These are phyloP conservation scores for Diplodia seriata DNA, from an alignment of 2,329 filamentous ascomycete genomes.

Conservation along the genomic window DNA sequence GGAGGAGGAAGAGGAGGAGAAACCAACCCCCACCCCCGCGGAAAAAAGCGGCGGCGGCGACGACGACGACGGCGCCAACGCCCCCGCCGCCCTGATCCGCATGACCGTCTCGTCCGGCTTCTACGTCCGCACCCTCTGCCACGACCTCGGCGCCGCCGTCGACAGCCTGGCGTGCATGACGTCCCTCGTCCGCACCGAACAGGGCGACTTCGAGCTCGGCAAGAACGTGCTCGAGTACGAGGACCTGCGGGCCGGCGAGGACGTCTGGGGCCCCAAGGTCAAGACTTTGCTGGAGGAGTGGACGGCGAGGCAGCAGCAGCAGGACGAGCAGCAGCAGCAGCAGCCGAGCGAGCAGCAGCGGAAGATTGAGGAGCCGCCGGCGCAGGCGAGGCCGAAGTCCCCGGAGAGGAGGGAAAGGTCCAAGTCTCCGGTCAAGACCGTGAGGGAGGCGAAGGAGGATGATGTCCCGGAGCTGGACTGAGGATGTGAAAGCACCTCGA, in stretches of 20 bases:
- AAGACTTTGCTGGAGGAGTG: slow-evolving; percentile 62
- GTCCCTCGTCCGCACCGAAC: slow-evolving; percentile 77
- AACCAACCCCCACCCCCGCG: too few species aligned
- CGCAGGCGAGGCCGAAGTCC: neutral
- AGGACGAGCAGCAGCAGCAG: slow-evolving; percentile 33
- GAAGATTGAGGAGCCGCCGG: slow-evolving; percentile 33
- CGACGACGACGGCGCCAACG: slow-evolving; percentile 15
- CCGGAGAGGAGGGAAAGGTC: neutral
- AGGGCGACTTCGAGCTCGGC: slow-evolving; percentile 79
- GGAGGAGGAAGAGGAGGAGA: too few species aligned
- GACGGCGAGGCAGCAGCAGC: slow-evolving; percentile 53
- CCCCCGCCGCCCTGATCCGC: slow-evolving; percentile 80
- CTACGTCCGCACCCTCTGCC: slow-evolving; percentile 92
- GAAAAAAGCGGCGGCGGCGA: too few species aligned
- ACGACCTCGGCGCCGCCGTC: slow-evolving; percentile 85
- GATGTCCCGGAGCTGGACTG: neutral
- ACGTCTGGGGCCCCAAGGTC: slow-evolving; percentile 82
- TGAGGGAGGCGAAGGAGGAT: neutral
- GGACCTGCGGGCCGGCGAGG: slow-evolving; percentile 77
- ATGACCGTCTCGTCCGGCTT: slow-evolving; percentile 96
- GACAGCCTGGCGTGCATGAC: slow-evolving; percentile 87
- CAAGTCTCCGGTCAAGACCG: neutral
- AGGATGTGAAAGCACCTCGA: neutral
- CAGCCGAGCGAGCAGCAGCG: neutral
- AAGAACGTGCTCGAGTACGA: slow-evolving; percentile 79